Evolutionary conservation across 352 stramenopile genomes (phyloP).

Genomic region (Bremia lactucae): DNA sequence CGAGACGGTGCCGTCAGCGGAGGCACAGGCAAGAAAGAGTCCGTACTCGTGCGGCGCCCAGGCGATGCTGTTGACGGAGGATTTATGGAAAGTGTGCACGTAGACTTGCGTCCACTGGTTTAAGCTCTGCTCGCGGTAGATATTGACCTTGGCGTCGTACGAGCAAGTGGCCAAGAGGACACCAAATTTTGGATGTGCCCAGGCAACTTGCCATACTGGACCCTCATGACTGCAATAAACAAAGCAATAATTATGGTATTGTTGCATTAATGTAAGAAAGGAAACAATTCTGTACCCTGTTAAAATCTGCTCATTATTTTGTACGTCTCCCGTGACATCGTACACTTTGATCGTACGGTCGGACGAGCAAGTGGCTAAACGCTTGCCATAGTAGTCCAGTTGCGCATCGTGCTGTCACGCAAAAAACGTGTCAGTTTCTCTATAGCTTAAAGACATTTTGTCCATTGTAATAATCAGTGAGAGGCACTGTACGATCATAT

Average conservation of each 20-base stretch:
- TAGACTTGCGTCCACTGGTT: slow-evolving; percentile 93
- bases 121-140: slow-evolving; percentile 90
- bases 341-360: slow-evolving; percentile 97
- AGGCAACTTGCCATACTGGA: slow-evolving; percentile 97
- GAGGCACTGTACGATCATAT: slow-evolving; percentile 85
- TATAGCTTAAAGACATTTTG: slow-evolving; percentile 1
- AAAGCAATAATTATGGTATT: neutral
- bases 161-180: slow-evolving; percentile 93
- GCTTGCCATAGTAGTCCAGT: slow-evolving; percentile 99
- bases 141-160: slow-evolving; percentile 96
- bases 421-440: slow-evolving; percentile 4
- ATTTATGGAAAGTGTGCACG: slow-evolving; percentile 80
- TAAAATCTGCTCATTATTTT: slow-evolving; percentile 85
- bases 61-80: slow-evolving; percentile 90
- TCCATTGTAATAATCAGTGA: neutral
- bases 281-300: slow-evolving; percentile 40
- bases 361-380: slow-evolving; percentile 96
- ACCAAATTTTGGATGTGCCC: slow-evolving; percentile 97
- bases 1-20: slow-evolving; percentile 91
- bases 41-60: slow-evolving; percentile 97
- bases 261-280: neutral
- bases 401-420: slow-evolving; percentile 91
- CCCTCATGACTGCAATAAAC: slow-evolving; percentile 81
- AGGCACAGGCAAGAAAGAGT: slow-evolving; percentile 88
- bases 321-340: slow-evolving; percentile 87